phyloP scores from a whole-genome alignment of 2,329 filamentous ascomycete species.

The Claviceps capensis region DNA sequence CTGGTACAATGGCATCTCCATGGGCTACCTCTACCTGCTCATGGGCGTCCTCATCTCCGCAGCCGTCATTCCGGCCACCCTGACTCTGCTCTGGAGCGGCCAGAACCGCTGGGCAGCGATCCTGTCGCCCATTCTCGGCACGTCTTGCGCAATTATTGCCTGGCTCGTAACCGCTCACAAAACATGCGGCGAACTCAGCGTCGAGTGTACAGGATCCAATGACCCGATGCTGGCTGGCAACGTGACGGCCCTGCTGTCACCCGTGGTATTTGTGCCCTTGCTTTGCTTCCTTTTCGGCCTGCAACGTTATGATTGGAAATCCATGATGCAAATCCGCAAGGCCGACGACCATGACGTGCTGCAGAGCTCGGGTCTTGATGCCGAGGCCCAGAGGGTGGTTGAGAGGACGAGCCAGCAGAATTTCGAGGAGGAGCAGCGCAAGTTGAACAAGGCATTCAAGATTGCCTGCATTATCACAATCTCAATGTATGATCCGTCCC shows the following conservation, averaged over 20 bases:
- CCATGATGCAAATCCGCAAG: constrained; percentile 66
- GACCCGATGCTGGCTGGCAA: constrained; percentile 82
- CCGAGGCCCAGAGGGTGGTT: constrained; percentile 12
- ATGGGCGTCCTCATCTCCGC: constrained; percentile 88
- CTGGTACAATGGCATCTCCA: constrained; percentile 60
- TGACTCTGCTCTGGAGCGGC: constrained; percentile 68
- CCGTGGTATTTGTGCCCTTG: constrained; percentile 58
- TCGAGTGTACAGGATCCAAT: constrained; percentile 67
- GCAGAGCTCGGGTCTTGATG: constrained; percentile 38
- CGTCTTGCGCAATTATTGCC: constrained; percentile 51
- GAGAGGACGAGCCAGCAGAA: constrained; percentile 14
- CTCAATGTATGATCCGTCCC: constrained; percentile 13
- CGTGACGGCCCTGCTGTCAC: constrained; percentile 67
- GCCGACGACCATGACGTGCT: constrained; percentile 67
- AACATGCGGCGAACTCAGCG: constrained; percentile 53
- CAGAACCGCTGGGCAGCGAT: constrained; percentile 64
- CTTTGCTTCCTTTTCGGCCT: constrained; percentile 46
- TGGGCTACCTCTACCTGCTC: constrained; percentile 80
- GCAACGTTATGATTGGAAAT: constrained; percentile 75
- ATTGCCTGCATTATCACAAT: constrained; percentile 25
- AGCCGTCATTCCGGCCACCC: constrained; percentile 68
- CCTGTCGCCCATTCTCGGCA: constrained; percentile 52
- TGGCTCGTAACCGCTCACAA: constrained; percentile 65
- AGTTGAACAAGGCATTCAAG: constrained; percentile 39
- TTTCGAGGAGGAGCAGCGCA: constrained; percentile 31